phyloP scores from a whole-genome alignment of 805 yeast genomes.

The Candida montana region DNA sequence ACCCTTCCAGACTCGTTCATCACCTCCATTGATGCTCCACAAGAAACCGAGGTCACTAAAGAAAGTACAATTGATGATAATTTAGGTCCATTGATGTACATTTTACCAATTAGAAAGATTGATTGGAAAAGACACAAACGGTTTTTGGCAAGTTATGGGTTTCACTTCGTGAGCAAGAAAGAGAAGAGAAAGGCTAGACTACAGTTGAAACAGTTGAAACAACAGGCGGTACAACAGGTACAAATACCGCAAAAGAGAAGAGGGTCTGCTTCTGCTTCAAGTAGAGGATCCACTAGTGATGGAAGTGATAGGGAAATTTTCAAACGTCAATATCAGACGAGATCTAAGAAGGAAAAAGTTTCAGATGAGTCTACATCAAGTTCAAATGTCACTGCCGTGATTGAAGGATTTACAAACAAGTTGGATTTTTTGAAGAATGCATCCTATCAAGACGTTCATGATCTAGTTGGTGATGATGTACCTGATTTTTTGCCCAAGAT shows the following conservation, averaged over 20 bases:
- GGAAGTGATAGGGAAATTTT: background rate
- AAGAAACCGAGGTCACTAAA: background rate
- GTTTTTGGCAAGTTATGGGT: slow-evolving; percentile 4
- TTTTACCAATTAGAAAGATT: background rate
- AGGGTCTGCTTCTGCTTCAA: background rate
- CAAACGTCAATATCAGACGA: slow-evolving; percentile 4
- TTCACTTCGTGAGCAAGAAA: background rate
- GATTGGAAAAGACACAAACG: background rate
- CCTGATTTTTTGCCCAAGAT: slow-evolving; percentile 19
- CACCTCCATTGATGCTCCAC: too few relatives aligned
- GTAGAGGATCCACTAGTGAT: background rate
- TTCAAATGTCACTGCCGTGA: too few relatives aligned
- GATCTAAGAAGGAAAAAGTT: slow-evolving; percentile 6
- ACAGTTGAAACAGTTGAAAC: too few relatives aligned
- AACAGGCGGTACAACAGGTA: too few relatives aligned
- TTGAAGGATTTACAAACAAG: too few relatives aligned
- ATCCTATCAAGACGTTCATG: slow-evolving; percentile 21
- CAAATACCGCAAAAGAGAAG: background rate
- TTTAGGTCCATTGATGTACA: background rate
- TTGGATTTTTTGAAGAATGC: slow-evolving; percentile 10
- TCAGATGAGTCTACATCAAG: background rate
- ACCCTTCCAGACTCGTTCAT: too few relatives aligned
- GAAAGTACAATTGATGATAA: background rate
- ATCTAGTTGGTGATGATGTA: slow-evolving; percentile 7
- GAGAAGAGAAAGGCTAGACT: background rate